Base-by-base conservation (phyloP, 2,329 filamentous ascomycete genomes). In the Fusarium begoniae region DNA sequence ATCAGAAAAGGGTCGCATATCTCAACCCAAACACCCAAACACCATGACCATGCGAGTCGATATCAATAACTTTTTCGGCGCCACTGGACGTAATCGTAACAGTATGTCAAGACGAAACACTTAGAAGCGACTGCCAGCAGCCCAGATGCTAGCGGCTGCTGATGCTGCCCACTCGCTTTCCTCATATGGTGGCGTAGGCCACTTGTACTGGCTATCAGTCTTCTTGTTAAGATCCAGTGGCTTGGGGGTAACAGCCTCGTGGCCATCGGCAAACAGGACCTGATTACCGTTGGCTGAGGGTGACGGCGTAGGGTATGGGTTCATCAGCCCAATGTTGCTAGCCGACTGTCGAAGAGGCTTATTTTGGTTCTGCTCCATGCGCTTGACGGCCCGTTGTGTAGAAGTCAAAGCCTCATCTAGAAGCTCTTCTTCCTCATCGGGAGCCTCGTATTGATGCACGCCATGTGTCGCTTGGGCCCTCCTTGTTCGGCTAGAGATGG, bases 371-470 rank as follows among this genome's bases (percentile, higher is more conserved):
- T 84, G 88, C 80, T 88, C 94, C 69, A 97, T 86, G 15, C 90
- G 91, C 80, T 90, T 92, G 79, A 93, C 93, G 13, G 91, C 94
- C 70, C 90, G 90, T 77, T 92, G 92, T 1, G 95, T 93, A 11
- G 93, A 94, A 55, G 91, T 89, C 47, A 98, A 86, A 26, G 91
- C 95, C 83, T 99, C 96, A 76, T 98, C 95, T 15, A 98, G 87
- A 15, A 99, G 88, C 83, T 99, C 96, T 68, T 99, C 96, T 80
- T 98, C 96, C 82, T 99, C 96, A 78, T 97, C 95, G 3, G 96
- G 94, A 0, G 95, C 95, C 80, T 99, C 96, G 80, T 98, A 98
- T 71, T 94, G 92, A 77, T 93, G 92, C 55, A 93, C 90, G 9
- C 93, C 93, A 71, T 94, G 92, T 9, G 81, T 80, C 20, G 94